Conservation (phyloP, 805 yeast genomes). For the Zygotorulaspora sp. region DNA sequence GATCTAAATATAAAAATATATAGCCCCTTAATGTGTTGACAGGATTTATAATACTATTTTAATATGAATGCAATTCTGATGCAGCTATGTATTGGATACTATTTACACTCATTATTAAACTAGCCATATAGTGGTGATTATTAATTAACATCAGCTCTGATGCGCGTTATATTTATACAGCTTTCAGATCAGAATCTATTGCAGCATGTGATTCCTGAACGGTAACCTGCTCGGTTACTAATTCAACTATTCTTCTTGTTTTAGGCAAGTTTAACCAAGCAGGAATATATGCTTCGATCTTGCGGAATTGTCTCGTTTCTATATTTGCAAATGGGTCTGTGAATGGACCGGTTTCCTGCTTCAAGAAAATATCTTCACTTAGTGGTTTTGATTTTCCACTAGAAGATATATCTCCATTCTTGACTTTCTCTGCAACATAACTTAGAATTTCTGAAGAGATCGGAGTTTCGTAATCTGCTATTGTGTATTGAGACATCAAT, state of each 20-base stretch:
- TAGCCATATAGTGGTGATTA: too few species aligned
- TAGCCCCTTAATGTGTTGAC: slow-evolving; percentile 1
- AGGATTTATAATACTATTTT: background rate
- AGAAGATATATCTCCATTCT: slow-evolving; percentile 42
- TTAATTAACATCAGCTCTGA: too few species aligned
- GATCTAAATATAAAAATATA: slow-evolving; percentile 1
- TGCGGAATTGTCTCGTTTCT: slow-evolving; percentile 68
- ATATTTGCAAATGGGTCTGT: slow-evolving; percentile 79
- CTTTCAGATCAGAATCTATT: slow-evolving; percentile 3
- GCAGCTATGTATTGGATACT: background rate
- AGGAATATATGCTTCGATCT: slow-evolving; percentile 89
- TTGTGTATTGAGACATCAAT: slow-evolving; percentile 79
- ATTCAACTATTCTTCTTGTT: slow-evolving; percentile 81
- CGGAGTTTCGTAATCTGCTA: slow-evolving; percentile 93
- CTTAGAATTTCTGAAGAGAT: slow-evolving; percentile 75
- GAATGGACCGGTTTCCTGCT: slow-evolving; percentile 66
- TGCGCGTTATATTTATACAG: background rate
- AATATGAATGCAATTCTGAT: background rate
- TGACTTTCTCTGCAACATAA: slow-evolving; percentile 75
- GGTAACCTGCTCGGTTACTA: slow-evolving; percentile 78
- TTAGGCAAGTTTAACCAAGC: slow-evolving; percentile 88
- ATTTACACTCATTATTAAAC: too few species aligned
- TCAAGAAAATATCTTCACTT: slow-evolving; percentile 58
- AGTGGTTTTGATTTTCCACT: slow-evolving; percentile 43
- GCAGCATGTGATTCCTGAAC: slow-evolving; percentile 46